Evolutionary conservation across 495 filamentous ascomycete species (phyloP).

Genomic region (Saxophila tyrrhenica): DNA sequence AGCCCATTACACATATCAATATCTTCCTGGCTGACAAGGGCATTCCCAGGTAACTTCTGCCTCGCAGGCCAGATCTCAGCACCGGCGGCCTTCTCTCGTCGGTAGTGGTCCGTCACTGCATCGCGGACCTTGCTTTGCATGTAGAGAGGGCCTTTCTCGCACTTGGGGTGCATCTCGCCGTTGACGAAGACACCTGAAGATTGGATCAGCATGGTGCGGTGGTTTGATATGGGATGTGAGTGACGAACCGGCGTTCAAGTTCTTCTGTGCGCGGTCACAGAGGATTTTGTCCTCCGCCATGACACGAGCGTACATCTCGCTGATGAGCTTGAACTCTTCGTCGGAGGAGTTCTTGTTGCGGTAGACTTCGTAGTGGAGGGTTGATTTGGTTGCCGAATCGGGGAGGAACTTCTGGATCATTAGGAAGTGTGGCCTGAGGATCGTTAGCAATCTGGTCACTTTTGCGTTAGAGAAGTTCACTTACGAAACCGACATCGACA

Average conservation of each 20-base stretch:
- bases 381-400: conserved; percentile 26
- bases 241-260: conserved; percentile 24
- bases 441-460: conserved; percentile 12
- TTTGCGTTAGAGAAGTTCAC: conserved; percentile 7
- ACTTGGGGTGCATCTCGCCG: conserved; percentile 35
- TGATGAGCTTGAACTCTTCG: conserved; percentile 35
- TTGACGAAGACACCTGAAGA: conserved; percentile 33
- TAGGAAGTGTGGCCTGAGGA: conserved; percentile 34
- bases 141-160: conserved; percentile 36
- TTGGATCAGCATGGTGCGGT: no score
- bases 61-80: conserved; percentile 41
- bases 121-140: conserved; percentile 38
- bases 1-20: conserved; percentile 33
- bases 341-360: conserved; percentile 36
- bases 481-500: conserved; percentile 37
- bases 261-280: conserved; percentile 34
- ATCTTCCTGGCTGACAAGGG: conserved; percentile 29
- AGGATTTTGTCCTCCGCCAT: conserved; percentile 38
- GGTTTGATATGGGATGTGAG: neutral
- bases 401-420: conserved; percentile 39
- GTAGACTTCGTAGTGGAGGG: conserved; percentile 41
- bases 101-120: conserved; percentile 30
- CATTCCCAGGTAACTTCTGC: conserved; percentile 24
- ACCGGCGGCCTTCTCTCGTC: conserved; percentile 33
- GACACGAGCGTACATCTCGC: conserved; percentile 34